A percentile compares a stretch with the other conserved stretches of the same genome.
Evolutionary conservation across 139 green algal genomes (phyloP).

Genomic region (Ettlia oleoabundans): DNA sequence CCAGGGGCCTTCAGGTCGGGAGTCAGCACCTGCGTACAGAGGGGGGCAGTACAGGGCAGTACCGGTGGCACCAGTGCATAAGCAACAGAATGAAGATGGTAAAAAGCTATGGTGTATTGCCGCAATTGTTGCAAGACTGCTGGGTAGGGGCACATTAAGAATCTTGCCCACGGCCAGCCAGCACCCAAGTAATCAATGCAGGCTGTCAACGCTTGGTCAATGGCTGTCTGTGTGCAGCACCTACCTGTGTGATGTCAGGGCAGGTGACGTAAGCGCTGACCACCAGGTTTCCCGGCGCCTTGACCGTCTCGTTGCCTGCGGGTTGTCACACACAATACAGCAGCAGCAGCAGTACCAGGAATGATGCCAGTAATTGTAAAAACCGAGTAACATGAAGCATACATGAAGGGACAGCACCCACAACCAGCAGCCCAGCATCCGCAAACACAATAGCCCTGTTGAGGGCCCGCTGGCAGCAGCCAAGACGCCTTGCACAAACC

Average conservation of each 20-base stretch:
- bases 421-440: no score
- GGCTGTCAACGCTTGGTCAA: no score
- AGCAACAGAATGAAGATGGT: no score
- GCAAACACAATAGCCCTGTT: no score
- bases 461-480: no score
- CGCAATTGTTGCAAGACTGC: no score
- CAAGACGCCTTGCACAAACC: background rate
- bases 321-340: background rate
- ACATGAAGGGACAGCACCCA: no score
- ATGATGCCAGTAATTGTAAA: no score
- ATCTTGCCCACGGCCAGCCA: background rate
- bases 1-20: constrained; percentile 83
- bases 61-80: background rate
- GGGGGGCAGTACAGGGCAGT: background rate
- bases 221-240: no score
- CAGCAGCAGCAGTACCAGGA: background rate
- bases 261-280: constrained; percentile 94
- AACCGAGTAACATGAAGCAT: no score
- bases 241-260: constrained; percentile 94
- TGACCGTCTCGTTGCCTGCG: constrained; percentile 87
- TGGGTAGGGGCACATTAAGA: background rate
- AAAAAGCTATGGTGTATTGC: no score
- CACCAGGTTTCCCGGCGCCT: constrained; percentile 96
- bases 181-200: no score
- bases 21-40: constrained; percentile 57